Conservation (phyloP, 2,329 filamentous ascomycete genomes). For the Alternaria consortialis region DNA sequence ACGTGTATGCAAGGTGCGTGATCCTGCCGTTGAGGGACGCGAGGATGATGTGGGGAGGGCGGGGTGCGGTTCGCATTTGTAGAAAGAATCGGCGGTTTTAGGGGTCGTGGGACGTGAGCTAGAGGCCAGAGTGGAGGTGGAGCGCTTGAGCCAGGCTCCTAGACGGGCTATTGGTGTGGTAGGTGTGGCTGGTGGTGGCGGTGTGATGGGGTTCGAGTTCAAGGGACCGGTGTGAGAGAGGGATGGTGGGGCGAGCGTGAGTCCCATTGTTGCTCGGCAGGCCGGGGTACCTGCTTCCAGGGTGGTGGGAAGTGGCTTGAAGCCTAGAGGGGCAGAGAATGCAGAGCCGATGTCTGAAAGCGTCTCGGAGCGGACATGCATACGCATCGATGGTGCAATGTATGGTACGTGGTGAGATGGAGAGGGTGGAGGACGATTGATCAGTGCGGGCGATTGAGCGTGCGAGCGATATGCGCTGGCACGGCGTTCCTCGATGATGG, state of each 20-base stretch:
- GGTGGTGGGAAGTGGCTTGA: slow-evolving; percentile 37
- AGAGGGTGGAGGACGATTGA: slow-evolving; percentile 42
- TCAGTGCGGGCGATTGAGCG: slow-evolving; percentile 37
- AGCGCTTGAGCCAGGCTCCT: slow-evolving; percentile 49
- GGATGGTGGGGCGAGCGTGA: slow-evolving; percentile 37
- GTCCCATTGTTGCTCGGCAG: slow-evolving; percentile 29
- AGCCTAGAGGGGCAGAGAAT: slow-evolving; percentile 53
- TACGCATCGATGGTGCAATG: slow-evolving; percentile 56
- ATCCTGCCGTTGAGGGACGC: slow-evolving; percentile 35
- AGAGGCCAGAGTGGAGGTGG: slow-evolving; percentile 34
- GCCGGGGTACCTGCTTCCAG: slow-evolving; percentile 16
- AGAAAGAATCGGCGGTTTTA: slow-evolving; percentile 34
- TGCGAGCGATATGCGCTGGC: slow-evolving; percentile 48
- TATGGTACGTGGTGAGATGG: slow-evolving; percentile 56
- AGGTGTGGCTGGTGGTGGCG: slow-evolving; percentile 43
- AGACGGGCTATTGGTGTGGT: slow-evolving; percentile 47
- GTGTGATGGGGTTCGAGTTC: slow-evolving; percentile 49
- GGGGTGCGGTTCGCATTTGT: slow-evolving; percentile 36
- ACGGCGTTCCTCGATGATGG: slow-evolving; percentile 59
- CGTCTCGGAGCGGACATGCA: slow-evolving; percentile 58
- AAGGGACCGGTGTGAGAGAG: slow-evolving; percentile 38
- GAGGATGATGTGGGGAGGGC: slow-evolving; percentile 13
- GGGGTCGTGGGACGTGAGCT: slow-evolving; percentile 21
- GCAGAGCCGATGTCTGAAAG: slow-evolving; percentile 60
- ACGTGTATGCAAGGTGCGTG: slow-evolving; percentile 37